A percentile compares a stretch with the other conserved stretches of the same genome.
phyloP scores from a whole-genome alignment of 2,329 filamentous ascomycete species.

The Ambrosiella xylebori region DNA sequence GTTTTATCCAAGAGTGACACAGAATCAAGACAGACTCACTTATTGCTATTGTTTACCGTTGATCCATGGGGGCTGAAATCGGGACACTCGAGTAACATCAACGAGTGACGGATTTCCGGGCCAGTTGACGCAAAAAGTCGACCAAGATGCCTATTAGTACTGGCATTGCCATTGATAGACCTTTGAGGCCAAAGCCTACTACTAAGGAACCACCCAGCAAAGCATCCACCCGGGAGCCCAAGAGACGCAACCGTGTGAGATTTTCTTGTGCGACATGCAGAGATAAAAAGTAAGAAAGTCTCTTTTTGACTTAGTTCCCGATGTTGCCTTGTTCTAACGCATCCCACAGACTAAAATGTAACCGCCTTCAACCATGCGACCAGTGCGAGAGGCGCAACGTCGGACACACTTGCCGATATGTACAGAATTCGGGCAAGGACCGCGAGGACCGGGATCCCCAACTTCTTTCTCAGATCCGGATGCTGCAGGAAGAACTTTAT shows the following conservation, averaged over 20 bases:
- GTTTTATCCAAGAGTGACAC: too few relatives aligned
- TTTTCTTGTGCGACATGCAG: slow-evolving; percentile 21
- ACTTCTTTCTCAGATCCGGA: not conserved
- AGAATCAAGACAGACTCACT: too few relatives aligned
- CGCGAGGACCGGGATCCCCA: not conserved
- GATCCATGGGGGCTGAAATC: too few relatives aligned
- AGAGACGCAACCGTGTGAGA: slow-evolving; percentile 19
- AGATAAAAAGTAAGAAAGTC: slow-evolving; percentile 19
- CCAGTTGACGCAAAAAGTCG: not conserved
- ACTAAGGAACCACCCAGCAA: not conserved
- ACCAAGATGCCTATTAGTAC: slow-evolving; percentile 3
- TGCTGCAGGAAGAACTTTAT: not conserved
- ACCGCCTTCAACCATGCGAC: slow-evolving; percentile 19
- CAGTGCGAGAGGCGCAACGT: slow-evolving; percentile 20
- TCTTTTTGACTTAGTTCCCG: not conserved
- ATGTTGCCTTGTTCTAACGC: not conserved
- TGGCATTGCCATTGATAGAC: not conserved
- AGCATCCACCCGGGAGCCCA: slow-evolving; percentile 12
- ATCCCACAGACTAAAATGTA: slow-evolving; percentile 19
- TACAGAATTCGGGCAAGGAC: slow-evolving; percentile 16
- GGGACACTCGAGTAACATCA: too few relatives aligned
- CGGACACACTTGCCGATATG: slow-evolving; percentile 16
- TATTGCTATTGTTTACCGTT: too few relatives aligned
- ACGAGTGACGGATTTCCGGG: too few relatives aligned
- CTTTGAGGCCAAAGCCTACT: not conserved